phyloP scores from a whole-genome alignment of 2,329 filamentous ascomycete genomes.

The Paraphoma chrysanthemicola region DNA sequence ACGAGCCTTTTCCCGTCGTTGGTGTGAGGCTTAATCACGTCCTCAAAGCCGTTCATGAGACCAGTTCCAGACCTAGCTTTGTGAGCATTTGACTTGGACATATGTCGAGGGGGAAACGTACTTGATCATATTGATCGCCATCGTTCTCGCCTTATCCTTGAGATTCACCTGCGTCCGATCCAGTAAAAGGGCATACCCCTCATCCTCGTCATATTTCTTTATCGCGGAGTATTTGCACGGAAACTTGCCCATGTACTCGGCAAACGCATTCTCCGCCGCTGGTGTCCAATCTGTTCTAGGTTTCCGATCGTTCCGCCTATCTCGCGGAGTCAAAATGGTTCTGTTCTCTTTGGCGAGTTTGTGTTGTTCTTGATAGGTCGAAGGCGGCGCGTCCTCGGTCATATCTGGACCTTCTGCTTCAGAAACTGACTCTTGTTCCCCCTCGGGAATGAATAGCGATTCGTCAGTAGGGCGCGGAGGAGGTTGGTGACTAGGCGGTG shows the following conservation, averaged over 20 bases:
- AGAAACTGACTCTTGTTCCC: constrained; percentile 28
- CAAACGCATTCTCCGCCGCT: constrained; percentile 51
- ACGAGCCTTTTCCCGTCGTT: constrained; percentile 25
- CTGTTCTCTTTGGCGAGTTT: constrained; percentile 27
- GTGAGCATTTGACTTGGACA: no score
- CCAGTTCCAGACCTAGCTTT: constrained; percentile 42
- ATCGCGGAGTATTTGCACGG: constrained; percentile 59
- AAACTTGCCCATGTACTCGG: constrained; percentile 56
- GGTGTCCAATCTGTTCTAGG: constrained; percentile 27
- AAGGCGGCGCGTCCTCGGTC: constrained; percentile 31
- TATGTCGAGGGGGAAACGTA: constrained; percentile 24
- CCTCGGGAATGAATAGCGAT: not conserved
- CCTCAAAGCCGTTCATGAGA: constrained; percentile 36
- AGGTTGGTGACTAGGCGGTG: constrained; percentile 40
- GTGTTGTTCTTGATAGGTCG: constrained; percentile 20
- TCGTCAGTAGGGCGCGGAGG: constrained; percentile 3
- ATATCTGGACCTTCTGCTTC: constrained; percentile 34
- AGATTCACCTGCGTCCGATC: constrained; percentile 60
- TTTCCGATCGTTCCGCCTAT: constrained; percentile 18
- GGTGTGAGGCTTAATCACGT: constrained; percentile 21
- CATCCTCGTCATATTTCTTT: constrained; percentile 22
- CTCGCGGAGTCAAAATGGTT: not conserved
- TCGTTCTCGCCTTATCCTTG: constrained; percentile 53
- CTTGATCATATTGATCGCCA: constrained; percentile 50
- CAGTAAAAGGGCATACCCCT: constrained; percentile 30